Evolutionary conservation across 768 basidiomycete species (phyloP), one percentile per base, ranked within the genome.

Genomic region (Cytidiella melzeri): DNA sequence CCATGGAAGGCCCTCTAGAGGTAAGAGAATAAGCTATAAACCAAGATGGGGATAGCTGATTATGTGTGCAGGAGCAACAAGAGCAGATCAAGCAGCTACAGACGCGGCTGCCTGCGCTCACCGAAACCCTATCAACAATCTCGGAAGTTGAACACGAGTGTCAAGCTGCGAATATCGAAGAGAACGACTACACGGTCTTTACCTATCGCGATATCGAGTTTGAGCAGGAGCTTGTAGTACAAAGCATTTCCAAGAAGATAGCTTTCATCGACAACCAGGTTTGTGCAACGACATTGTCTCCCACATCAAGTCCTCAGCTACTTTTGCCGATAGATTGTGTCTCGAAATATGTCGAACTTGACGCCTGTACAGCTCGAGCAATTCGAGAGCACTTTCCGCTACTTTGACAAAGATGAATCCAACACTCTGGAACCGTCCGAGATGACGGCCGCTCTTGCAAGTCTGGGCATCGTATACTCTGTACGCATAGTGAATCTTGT

Each of bases 211-310:
- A 97, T 64, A 74, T 96, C 37, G 83, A 84, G 50, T 96, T 93
- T 55, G 94, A 98, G 67, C 73, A 93, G 1, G 85, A 85, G 62
- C 72, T 93, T 11, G 75, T 95, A 19, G 78, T 83, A 39, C 85
- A 87, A 58, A 86, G 83, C 30, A 77, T 96, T 18, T 75, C 76
- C 19, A 92, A 91, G 75, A 92, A 96, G 73, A 80, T 94, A n/a
- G 80, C 86, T 0, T 98, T 98, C 64, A 87, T 96, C 47, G 93
- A 97, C 58, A 98, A 98, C 64, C 95, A 97, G 76, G 94, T 84
- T 39, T 44, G 75, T 52, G 30, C 7, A 40, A 7, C 24, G 13
- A 1, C 19, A 27, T 10, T 28, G 15, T 6, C 25, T 50, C 27
- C 13, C 7, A 5, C 10, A 1, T 12, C 15, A 12, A n/a, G 9